Evolutionary conservation across 768 basidiomycete genomes (phyloP), one percentile per base, ranked within the genome.

Genomic region (Pleurotus sapidus): DNA sequence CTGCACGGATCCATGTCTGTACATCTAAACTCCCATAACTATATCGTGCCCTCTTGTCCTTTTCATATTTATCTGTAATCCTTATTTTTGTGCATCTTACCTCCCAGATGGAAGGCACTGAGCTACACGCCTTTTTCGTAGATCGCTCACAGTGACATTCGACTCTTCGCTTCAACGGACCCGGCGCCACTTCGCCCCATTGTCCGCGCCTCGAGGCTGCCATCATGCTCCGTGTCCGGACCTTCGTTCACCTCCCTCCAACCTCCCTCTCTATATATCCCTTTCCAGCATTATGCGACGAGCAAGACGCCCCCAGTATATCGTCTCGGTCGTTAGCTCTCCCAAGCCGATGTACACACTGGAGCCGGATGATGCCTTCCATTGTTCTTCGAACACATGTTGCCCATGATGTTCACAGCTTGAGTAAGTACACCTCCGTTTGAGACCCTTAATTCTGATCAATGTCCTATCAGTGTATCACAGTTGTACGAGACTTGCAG

Each of bases 1-100:
- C n/a, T 42, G 51, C 51, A 54, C 51, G 51, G 51, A 54, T 54
- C 17, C 39, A 37, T 54, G 39, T 54, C 39, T 54, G 51, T 54
- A 54, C 25, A 54, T 20, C 24, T 54, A 54, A 40, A 40, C 51
- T 20, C 39, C 18, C 15, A 38, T 51, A 24, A 23, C 37, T 42
- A 54, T 54, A 38, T 38, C 14, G 17, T 24, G n/a, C 42, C 38
- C 15, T 15, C 27, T 53, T 37, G 27, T 18, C 11, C 5, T 11
- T 3, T 4, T 48, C 17, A 7, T 24, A 20, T 25, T 14, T 48
- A 17, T 24, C 46, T 48, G 9, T 48, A 48, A 15, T 50, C 37
- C 49, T 50, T 27, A n/a, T 27, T n/a, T 50, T 11, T 30, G 15
- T 50, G 15, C 37, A 20, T 27, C 12, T 15, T 25, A 15, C 46